Conservation (phyloP, 441 rosid species). For the Pelargonium australe region DNA sequence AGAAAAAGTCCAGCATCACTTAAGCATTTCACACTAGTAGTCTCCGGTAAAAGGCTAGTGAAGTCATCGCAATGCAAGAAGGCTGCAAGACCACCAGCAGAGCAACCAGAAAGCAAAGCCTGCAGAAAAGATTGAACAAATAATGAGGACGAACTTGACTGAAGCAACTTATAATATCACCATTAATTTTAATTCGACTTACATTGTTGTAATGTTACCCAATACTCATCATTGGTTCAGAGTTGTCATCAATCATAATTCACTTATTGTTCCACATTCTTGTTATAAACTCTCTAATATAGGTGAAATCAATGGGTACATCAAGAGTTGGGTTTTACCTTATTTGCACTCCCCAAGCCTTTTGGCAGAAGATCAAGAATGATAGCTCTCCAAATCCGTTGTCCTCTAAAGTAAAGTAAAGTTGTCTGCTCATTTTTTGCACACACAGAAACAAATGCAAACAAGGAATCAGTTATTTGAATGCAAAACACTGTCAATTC, state of each 20-base stretch:
- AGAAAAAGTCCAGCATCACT: constrained; percentile 73
- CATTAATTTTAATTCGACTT: too few relatives aligned
- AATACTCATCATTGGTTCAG: too few relatives aligned
- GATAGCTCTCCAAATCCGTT: constrained; percentile 61
- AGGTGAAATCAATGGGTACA: background rate
- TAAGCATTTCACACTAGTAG: constrained; percentile 57
- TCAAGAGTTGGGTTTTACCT: constrained; percentile 29
- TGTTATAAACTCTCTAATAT: too few relatives aligned
- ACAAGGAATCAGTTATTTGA: constrained; percentile 11
- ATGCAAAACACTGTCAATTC: background rate
- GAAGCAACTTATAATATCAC: too few relatives aligned
- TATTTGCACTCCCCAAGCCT: constrained; percentile 44
- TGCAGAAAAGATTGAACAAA: constrained; percentile 14
- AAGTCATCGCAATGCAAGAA: constrained; percentile 61
- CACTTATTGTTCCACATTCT: too few relatives aligned
- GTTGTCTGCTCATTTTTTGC: constrained; percentile 58
- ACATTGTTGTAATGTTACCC: too few relatives aligned
- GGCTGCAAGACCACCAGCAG: constrained; percentile 68
- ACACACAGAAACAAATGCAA: constrained; percentile 3
- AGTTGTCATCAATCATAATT: too few relatives aligned
- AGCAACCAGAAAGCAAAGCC: constrained; percentile 78
- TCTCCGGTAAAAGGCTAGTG: constrained; percentile 40
- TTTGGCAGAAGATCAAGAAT: constrained; percentile 62
- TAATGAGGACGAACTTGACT: background rate
- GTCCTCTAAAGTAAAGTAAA: constrained; percentile 81